Evolutionary conservation across 106 monocot species (phyloP), one percentile per base, ranked within the genome.

Genomic region (Phalaenopsis aphrodite): DNA sequence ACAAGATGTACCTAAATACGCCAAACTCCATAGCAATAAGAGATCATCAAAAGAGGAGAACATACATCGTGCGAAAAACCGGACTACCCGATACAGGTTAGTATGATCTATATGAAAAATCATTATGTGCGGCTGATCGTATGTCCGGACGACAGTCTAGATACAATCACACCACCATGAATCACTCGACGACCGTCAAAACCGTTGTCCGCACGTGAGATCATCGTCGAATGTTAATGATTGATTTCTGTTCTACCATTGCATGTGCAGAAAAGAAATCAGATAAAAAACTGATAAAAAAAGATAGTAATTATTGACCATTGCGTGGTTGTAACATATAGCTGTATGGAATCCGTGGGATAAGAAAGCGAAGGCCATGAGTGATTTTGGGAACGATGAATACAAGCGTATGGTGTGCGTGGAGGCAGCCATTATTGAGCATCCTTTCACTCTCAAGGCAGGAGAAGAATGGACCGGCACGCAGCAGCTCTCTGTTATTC

Each of bases 21-120:
- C 92, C 92, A 75, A 67, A 74, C 55, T 90, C 90, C 85, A 87
- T 95, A 69, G 95, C 92, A 18, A 86, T 93, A 81, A 75, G 92
- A 41, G 95, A 95, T 55, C 95, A 95, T 82, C 87, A 92, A 69
- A 92, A 88, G 86, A 95, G 89, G 81, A 81, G 90, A 56, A 95
- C 95, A 36, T 89, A 92, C 78, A 89, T 93, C 23, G n/a, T 95
- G 72, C 72, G 83, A 42, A 95, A 93, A 85, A 86, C 87, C n/a
- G 95, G 95, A 30, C 89, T 95, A 41, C 95, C 90, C 67, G 95
- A 95, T 82, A 88, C 90, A 42, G 92, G 95, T 93, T 11, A 41
- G 12, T 19, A 39, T 39, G 16, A 6, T 39, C 30, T 30, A 30
- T 30, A 30, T 30, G 0, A 30, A 30, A 30, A 30, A 30, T 30